phyloP scores from a whole-genome alignment of 371 early-diverging fungal species.

The Syncephalastrum racemosum region DNA sequence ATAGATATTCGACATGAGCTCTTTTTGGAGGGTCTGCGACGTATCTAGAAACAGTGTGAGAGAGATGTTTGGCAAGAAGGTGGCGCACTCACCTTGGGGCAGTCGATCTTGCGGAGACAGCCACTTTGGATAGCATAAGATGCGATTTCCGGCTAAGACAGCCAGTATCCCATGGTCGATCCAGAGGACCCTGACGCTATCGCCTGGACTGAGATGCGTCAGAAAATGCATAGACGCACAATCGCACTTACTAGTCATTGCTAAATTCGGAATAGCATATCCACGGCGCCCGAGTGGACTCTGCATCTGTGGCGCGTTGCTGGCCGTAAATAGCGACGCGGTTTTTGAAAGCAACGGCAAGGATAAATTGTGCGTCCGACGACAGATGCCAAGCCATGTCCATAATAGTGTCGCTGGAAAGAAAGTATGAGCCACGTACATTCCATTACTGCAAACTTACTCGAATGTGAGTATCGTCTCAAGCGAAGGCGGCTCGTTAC shows the following conservation, averaged over 20 bases:
- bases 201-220: constrained; percentile 20
- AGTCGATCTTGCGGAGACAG: constrained; percentile 46
- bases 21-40: constrained; percentile 28
- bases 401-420: constrained; percentile 33
- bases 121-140: constrained; percentile 69
- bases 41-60: background rate
- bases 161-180: constrained; percentile 63
- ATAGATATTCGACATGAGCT: constrained; percentile 54
- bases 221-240: background rate
- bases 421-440: background rate
- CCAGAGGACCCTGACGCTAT: constrained; percentile 63
- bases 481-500: constrained; percentile 22
- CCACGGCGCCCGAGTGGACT: constrained; percentile 35
- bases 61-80: too few species aligned
- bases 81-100: constrained; percentile 24
- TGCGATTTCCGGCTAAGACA: constrained; percentile 59
- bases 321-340: constrained; percentile 56
- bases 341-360: constrained; percentile 59
- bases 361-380: constrained; percentile 69
- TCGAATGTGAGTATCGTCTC: constrained; percentile 22
- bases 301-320: constrained; percentile 30
- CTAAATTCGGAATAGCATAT: constrained; percentile 43
- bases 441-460: constrained; percentile 14
- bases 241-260: constrained; percentile 35
- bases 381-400: constrained; percentile 73